Percentiles rank a stretch among this genome's conserved stretches.
Conservation (phyloP, 805 yeast genomes). For the Starmerella bombicola region DNA sequence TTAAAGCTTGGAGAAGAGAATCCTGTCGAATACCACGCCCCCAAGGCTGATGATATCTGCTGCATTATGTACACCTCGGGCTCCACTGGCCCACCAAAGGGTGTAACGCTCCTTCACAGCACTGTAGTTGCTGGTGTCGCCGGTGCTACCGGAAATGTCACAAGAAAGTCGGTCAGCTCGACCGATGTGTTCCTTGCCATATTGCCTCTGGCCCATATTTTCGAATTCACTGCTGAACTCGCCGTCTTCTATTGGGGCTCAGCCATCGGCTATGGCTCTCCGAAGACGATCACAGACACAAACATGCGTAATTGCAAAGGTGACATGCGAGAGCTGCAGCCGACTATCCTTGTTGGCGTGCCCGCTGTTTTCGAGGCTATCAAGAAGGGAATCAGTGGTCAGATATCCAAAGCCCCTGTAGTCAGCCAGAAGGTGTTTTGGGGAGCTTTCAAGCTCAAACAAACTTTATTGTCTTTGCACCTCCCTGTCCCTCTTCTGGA, state of each 20-base stretch:
- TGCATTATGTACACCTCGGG: slow-evolving; percentile 86
- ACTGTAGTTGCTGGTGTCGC: slow-evolving; percentile 75
- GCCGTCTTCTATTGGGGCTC: slow-evolving; percentile 80
- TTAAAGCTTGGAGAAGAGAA: slow-evolving; percentile 48
- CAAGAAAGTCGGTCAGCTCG: slow-evolving; percentile 37
- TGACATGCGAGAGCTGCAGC: slow-evolving; percentile 75
- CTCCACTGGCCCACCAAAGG: slow-evolving; percentile 75
- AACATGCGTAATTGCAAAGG: slow-evolving; percentile 78
- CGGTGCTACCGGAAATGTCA: slow-evolving; percentile 60
- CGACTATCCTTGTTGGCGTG: slow-evolving; percentile 94
- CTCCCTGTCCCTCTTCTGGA: slow-evolving; percentile 74
- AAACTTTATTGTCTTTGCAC: slow-evolving; percentile 46
- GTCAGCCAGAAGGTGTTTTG: slow-evolving; percentile 72
- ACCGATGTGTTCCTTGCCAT: slow-evolving; percentile 72
- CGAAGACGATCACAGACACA: slow-evolving; percentile 74
- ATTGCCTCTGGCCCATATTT: slow-evolving; percentile 91
- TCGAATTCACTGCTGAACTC: slow-evolving; percentile 82
- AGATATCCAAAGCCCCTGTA: slow-evolving; percentile 54
- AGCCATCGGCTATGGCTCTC: slow-evolving; percentile 76
- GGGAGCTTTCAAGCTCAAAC: slow-evolving; percentile 70
- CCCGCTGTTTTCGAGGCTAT: slow-evolving; percentile 97
- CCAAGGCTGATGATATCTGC: slow-evolving; percentile 47
- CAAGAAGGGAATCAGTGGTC: slow-evolving; percentile 77
- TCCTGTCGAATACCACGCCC: slow-evolving; percentile 32
- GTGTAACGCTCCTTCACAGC: slow-evolving; percentile 55